Evolutionary conservation across 73 alveolate species (phyloP).

Genomic region (Paramecium octaurelia): DNA sequence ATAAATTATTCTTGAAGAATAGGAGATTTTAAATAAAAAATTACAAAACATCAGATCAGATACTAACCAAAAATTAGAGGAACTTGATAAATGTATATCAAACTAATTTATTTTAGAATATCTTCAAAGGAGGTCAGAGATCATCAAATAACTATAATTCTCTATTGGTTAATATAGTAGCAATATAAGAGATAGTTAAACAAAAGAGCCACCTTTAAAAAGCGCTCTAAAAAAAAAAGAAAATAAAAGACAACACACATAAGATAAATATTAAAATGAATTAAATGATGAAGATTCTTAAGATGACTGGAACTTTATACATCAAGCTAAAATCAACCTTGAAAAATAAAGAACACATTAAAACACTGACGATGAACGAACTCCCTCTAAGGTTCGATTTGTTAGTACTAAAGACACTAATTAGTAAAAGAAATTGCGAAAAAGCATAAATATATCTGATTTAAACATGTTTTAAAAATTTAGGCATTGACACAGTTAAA

Average conservation of each 20-base stretch:
- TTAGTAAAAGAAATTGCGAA: not conserved
- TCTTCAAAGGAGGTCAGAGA: not conserved
- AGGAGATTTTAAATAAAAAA: not conserved
- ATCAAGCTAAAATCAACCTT: not conserved
- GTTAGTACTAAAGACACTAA: not conserved
- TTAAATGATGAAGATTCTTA: conserved; percentile 6
- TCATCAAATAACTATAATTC: not conserved
- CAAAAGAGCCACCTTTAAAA: conserved; percentile 8
- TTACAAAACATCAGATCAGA: not conserved
- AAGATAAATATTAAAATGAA: not conserved
- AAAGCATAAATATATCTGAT: not conserved
- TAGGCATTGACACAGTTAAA: not conserved
- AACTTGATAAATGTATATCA: not conserved
- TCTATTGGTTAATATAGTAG: not conserved
- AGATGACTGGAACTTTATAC: conserved; percentile 26
- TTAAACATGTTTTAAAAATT: not conserved
- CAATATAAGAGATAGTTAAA: not conserved
- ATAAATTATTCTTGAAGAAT: not conserved
- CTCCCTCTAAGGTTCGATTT: conserved; percentile 33
- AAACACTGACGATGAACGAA: not conserved
- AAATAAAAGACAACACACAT: not conserved
- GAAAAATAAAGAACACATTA: conserved; percentile 8
- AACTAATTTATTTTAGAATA: not conserved
- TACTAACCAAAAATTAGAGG: not conserved
- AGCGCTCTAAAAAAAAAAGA: conserved; percentile 19